Conservation (phyloP, 257 asterid genomes). For the Buddleja alternifolia region DNA sequence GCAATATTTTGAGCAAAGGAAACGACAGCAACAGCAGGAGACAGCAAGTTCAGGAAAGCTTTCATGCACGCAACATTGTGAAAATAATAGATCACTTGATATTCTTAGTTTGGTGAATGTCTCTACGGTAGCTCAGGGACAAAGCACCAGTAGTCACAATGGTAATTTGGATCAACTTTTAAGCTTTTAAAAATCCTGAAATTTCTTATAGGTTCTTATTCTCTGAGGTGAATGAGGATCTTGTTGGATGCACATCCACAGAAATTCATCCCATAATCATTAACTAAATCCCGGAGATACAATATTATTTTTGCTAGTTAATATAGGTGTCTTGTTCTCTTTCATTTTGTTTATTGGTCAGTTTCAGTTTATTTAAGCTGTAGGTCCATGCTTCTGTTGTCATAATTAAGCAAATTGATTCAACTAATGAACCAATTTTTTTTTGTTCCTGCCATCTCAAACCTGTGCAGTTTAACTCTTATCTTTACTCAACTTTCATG, state of each 20-base stretch:
- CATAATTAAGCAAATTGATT: constrained; percentile 8
- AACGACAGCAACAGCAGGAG: constrained; percentile 60
- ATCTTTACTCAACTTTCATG: not conserved
- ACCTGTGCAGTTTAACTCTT: constrained; percentile 3
- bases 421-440: not conserved
- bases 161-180: constrained; percentile 45
- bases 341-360: constrained; percentile 3
- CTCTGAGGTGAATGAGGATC: constrained; percentile 9
- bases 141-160: constrained; percentile 37
- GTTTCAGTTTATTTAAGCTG: constrained; percentile 11
- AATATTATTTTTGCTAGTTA: constrained; percentile 3
- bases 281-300: not conserved
- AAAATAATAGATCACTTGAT: constrained; percentile 72
- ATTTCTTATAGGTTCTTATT: constrained; percentile 20
- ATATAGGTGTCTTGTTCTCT: not conserved
- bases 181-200: constrained; percentile 14
- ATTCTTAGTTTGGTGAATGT: constrained; percentile 74
- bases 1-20: constrained; percentile 90
- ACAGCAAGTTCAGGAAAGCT: constrained; percentile 42
- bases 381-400: constrained; percentile 23
- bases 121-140: constrained; percentile 49
- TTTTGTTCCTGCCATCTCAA: not conserved
- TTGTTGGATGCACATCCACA: not conserved
- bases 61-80: constrained; percentile 38
- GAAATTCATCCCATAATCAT: constrained; percentile 7